These are phyloP conservation scores for Coemansia sp. DNA, from an alignment of 371 early-diverging fungal genomes.

Conservation along the genomic window DNA sequence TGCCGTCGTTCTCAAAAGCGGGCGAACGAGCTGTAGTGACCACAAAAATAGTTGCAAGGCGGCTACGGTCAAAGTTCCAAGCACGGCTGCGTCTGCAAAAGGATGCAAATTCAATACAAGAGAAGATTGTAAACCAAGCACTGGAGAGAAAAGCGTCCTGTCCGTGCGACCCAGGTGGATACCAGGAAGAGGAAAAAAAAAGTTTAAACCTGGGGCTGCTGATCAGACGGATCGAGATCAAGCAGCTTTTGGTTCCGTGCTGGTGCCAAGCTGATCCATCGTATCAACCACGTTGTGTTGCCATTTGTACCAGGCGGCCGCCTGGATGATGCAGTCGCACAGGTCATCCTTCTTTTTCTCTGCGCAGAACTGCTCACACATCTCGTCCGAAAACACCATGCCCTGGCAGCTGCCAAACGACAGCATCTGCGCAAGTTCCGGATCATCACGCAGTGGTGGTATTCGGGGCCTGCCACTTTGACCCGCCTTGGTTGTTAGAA, in stretches of 20 bases:
- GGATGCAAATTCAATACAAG: not conserved
- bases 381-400: conserved; percentile 20
- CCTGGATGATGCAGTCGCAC: conserved; percentile 71
- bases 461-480: not conserved
- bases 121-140: too few relatives aligned
- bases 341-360: conserved; percentile 73
- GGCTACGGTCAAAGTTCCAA: not conserved
- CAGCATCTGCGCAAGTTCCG: not conserved
- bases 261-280: conserved; percentile 9
- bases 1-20: not conserved
- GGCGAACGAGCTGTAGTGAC: too few relatives aligned
- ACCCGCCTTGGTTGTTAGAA: conserved; percentile 1
- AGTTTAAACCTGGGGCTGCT: not conserved
- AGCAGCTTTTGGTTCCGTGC: not conserved
- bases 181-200: not conserved
- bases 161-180: not conserved
- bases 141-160: not conserved
- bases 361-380: conserved; percentile 47
- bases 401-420: conserved; percentile 9
- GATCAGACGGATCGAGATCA: conserved; percentile 2
- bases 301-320: conserved; percentile 69
- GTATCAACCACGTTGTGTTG: conserved; percentile 26
- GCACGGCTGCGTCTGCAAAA: not conserved
- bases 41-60: too few relatives aligned
- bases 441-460: not conserved